A percentile compares a stretch with the other conserved stretches of the same genome.
Evolutionary conservation across 2,329 filamentous ascomycete species (phyloP).

Genomic region (Ceratocystis cubensis): DNA sequence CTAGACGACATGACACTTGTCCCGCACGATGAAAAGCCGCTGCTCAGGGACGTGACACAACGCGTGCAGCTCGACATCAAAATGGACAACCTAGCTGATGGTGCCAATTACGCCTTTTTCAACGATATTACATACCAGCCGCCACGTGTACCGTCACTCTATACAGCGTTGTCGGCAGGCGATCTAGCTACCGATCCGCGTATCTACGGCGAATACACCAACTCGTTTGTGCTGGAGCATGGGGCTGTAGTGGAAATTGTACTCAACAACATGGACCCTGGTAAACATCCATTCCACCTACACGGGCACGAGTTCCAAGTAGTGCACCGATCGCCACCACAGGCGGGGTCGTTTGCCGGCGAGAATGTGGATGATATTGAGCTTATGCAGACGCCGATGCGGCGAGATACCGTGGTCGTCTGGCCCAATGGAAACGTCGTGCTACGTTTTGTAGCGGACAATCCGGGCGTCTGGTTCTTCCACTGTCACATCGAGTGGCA

Average conservation of each 20-base stretch:
- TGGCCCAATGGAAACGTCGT: slow-evolving; percentile 55
- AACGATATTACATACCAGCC: slow-evolving; percentile 65
- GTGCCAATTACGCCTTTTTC: slow-evolving; percentile 51
- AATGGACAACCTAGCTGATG: slow-evolving; percentile 49
- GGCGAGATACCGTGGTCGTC: slow-evolving; percentile 56
- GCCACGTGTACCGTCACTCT: slow-evolving; percentile 69
- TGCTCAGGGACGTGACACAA: slow-evolving; percentile 50
- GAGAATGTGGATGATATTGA: slow-evolving; percentile 33
- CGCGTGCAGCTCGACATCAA: slow-evolving; percentile 51
- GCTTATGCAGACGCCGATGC: slow-evolving; percentile 46
- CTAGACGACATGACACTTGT: slow-evolving; percentile 64
- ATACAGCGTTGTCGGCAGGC: slow-evolving; percentile 56
- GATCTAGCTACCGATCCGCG: slow-evolving; percentile 44
- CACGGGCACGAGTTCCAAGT: slow-evolving; percentile 68
- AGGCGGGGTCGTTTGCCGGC: slow-evolving; percentile 43
- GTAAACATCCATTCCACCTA: slow-evolving; percentile 65
- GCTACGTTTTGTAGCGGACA: slow-evolving; percentile 54
- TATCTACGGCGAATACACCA: slow-evolving; percentile 54
- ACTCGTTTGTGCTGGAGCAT: slow-evolving; percentile 55
- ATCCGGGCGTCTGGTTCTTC: slow-evolving; percentile 57
- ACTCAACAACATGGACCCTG: slow-evolving; percentile 61
- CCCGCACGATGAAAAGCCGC: slow-evolving; percentile 51
- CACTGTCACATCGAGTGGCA: slow-evolving; percentile 79
- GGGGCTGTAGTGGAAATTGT: slow-evolving; percentile 59
- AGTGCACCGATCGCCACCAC: slow-evolving; percentile 46